A percentile compares a stretch with the other conserved stretches of the same genome.
Evolutionary conservation across 1,284 basidiomycete species (phyloP).

Genomic region (Ustilago lituana): DNA sequence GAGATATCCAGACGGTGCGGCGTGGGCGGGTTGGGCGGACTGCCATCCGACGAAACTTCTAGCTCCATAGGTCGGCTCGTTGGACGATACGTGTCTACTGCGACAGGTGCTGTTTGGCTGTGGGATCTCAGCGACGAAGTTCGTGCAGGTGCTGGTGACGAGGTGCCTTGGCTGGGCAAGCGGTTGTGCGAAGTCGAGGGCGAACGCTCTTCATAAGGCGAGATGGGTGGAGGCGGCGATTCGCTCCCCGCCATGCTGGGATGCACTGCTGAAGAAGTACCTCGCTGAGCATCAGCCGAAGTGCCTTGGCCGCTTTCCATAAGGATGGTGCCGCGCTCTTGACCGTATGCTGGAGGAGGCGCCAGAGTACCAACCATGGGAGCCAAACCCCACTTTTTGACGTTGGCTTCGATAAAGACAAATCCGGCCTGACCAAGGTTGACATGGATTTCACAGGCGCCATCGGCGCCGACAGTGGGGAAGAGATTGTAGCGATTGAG

Average conservation of each 20-base stretch:
- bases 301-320: constrained; percentile 60
- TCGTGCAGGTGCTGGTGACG: constrained; percentile 22
- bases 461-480: constrained; percentile 65
- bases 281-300: constrained; percentile 19
- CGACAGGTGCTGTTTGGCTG: not conserved
- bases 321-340: constrained; percentile 66
- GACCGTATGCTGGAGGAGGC: constrained; percentile 65
- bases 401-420: constrained; percentile 67
- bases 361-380: constrained; percentile 66
- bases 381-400: constrained; percentile 67
- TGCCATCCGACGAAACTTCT: constrained; percentile 44
- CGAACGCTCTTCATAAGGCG: constrained; percentile 42
- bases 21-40: constrained; percentile 71
- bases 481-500: constrained; percentile 65
- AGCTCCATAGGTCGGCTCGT: constrained; percentile 27
- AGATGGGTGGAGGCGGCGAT: constrained; percentile 46
- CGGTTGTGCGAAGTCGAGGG: constrained; percentile 27
- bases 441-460: constrained; percentile 64
- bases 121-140: constrained; percentile 33
- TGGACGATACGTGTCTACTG: constrained; percentile 10
- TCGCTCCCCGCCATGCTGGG: constrained; percentile 5
- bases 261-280: not conserved
- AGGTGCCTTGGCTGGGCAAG: constrained; percentile 1
- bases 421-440: constrained; percentile 67
- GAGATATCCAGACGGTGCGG: constrained; percentile 72